Evolutionary conservation across 2,329 filamentous ascomycete species (phyloP).

Genomic region (Ceratocystis variospora): DNA sequence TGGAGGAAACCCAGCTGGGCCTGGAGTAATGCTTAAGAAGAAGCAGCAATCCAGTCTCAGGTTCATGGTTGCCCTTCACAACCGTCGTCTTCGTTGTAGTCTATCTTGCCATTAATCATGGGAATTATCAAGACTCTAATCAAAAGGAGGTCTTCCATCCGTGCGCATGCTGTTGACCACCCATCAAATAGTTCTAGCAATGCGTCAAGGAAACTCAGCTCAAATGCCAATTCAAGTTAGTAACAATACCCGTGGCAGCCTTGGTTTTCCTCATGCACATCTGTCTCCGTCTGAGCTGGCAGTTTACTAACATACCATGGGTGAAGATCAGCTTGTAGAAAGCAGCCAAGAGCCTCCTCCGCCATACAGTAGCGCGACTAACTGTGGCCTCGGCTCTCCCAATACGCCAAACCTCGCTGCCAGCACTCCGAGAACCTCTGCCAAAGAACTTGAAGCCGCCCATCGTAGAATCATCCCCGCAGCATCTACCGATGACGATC

Average conservation of each 20-base stretch:
- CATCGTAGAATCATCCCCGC: conserved; percentile 12
- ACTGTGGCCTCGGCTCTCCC: background rate
- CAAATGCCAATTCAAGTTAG: background rate
- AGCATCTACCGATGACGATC: conserved; percentile 42
- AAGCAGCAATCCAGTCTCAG: background rate
- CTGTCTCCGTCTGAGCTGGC: background rate
- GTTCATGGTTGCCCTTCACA: no score
- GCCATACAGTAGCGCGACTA: background rate
- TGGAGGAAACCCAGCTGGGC: no score
- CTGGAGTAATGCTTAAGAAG: background rate
- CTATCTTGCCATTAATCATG: background rate
- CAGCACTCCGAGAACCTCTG: conserved; percentile 20
- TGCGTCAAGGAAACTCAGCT: background rate
- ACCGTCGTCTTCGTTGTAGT: no score
- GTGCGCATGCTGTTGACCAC: background rate
- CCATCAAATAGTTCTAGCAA: no score
- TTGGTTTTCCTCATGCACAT: background rate
- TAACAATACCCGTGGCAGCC: background rate
- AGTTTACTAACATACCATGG: background rate
- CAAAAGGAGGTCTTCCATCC: background rate
- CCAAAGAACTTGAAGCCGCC: conserved; percentile 18
- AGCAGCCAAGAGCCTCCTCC: background rate
- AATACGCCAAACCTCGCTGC: conserved; percentile 19
- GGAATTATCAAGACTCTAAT: background rate
- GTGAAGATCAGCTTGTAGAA: background rate